A percentile compares a stretch with the other conserved stretches of the same genome.
phyloP scores from a whole-genome alignment of 2,329 filamentous ascomycete species.

The Calonectria pseudoreteaudii region DNA sequence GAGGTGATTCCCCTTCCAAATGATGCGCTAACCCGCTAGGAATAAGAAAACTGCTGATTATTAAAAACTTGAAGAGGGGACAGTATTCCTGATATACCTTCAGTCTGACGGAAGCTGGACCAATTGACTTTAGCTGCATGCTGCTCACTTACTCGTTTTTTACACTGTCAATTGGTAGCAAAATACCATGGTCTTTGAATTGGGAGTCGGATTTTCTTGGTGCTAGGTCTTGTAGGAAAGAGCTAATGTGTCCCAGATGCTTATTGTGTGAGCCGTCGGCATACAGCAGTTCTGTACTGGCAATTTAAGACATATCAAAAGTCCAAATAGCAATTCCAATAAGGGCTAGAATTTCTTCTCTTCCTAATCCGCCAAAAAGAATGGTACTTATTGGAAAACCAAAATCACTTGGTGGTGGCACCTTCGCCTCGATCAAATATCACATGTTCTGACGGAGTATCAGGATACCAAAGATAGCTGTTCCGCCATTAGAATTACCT shows the following conservation, averaged over 20 bases:
- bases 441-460: constrained; percentile 7
- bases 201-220: background rate
- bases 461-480: constrained; percentile 28
- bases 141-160: constrained; percentile 19
- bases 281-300: constrained; percentile 26
- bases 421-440: constrained; percentile 14
- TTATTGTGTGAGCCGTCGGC: constrained; percentile 5
- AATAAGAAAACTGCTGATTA: background rate
- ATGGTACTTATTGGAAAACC: constrained; percentile 6
- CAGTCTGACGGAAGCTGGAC: background rate
- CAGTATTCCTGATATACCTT: constrained; percentile 13
- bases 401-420: background rate
- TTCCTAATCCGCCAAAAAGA: constrained; percentile 24
- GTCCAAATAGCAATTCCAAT: constrained; percentile 22
- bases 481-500: background rate
- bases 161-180: constrained; percentile 15
- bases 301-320: constrained; percentile 10
- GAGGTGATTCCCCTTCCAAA: constrained; percentile 8
- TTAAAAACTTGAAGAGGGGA: background rate
- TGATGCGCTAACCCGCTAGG: constrained; percentile 18
- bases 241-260: constrained; percentile 14
- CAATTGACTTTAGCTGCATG: constrained; percentile 6
- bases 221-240: background rate
- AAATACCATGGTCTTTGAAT: background rate
- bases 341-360: background rate